phyloP scores from a whole-genome alignment of 768 basidiomycete genomes.

The Hebeloma cylindrosporum region DNA sequence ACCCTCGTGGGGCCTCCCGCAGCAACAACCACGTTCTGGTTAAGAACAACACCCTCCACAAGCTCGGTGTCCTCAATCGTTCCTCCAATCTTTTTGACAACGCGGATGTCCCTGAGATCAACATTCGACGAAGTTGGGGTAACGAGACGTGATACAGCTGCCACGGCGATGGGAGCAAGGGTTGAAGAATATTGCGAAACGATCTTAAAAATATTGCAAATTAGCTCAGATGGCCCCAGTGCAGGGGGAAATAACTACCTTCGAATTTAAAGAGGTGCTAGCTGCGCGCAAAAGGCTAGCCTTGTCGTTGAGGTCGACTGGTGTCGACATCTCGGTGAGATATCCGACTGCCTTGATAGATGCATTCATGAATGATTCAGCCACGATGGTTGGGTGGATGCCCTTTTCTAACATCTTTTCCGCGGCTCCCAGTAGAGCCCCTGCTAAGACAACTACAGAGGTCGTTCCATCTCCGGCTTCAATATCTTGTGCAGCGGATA shows the following conservation, averaged over 20 bases:
- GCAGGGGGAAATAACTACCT: constrained; percentile 47
- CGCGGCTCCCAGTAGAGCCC: constrained; percentile 88
- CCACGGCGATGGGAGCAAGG: constrained; percentile 98
- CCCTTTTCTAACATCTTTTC: constrained; percentile 97
- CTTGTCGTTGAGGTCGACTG: constrained; percentile 88
- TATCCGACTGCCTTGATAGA: constrained; percentile 93
- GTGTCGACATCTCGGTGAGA: constrained; percentile 87
- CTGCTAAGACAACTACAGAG: constrained; percentile 94
- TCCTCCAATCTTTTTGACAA: constrained; percentile 98
- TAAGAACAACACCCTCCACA: constrained; percentile 94
- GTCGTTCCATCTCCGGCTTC: constrained; percentile 99
- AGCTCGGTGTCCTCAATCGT: constrained; percentile 99
- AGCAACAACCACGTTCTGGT: constrained; percentile 88
- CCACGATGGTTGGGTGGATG: constrained; percentile 96
- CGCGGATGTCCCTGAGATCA: constrained; percentile 91
- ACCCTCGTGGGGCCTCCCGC: constrained; percentile 93
- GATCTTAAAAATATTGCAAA: constrained; percentile 54
- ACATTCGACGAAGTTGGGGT: constrained; percentile 91
- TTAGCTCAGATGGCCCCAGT: constrained; percentile 1
- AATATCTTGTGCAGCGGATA: constrained; percentile 96
- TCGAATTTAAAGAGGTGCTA: constrained; percentile 94
- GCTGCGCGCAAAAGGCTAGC: constrained; percentile 87
- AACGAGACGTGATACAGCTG: constrained; percentile 88
- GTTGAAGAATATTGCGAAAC: constrained; percentile 99
- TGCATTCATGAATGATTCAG: constrained; percentile 92